Evolutionary conservation across 768 basidiomycete species (phyloP).

Genomic region (Pholiota microspora): DNA sequence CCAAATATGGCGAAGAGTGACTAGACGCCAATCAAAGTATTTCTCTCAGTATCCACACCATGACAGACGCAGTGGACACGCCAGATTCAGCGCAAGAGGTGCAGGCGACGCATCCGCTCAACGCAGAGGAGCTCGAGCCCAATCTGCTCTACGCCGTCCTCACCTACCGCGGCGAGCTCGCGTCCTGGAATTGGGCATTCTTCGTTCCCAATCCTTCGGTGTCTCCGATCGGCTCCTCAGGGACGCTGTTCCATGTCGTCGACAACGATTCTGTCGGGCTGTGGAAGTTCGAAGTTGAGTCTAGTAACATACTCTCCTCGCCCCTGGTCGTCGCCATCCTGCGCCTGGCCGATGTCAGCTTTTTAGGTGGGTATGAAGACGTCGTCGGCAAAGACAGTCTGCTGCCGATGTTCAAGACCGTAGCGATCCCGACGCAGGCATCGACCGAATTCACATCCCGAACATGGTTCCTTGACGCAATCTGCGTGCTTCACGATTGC

Average conservation of each 20-base stretch:
- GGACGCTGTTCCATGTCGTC: constrained; percentile 45
- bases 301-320: constrained; percentile 35
- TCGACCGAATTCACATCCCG: constrained; percentile 41
- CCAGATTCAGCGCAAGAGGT: constrained; percentile 8
- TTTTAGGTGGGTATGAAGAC: constrained; percentile 41
- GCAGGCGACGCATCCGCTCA: constrained; percentile 21
- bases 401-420: constrained; percentile 42
- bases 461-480: constrained; percentile 48
- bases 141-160: constrained; percentile 44
- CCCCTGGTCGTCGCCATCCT: constrained; percentile 44
- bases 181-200: constrained; percentile 51
- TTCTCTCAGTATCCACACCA: background rate
- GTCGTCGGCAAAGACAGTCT: constrained; percentile 41
- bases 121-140: constrained; percentile 33
- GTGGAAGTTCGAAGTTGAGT: constrained; percentile 41
- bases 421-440: constrained; percentile 31
- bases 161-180: constrained; percentile 43
- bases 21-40: background rate
- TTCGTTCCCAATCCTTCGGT: constrained; percentile 39
- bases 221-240: constrained; percentile 39
- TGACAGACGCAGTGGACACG: constrained; percentile 11
- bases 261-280: constrained; percentile 26
- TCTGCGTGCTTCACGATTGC: constrained; percentile 45
- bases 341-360: constrained; percentile 38
- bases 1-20: background rate